These are phyloP conservation scores for Diaporthe citriasiana DNA, from an alignment of 2,329 filamentous ascomycete species.

Conservation along the genomic window DNA sequence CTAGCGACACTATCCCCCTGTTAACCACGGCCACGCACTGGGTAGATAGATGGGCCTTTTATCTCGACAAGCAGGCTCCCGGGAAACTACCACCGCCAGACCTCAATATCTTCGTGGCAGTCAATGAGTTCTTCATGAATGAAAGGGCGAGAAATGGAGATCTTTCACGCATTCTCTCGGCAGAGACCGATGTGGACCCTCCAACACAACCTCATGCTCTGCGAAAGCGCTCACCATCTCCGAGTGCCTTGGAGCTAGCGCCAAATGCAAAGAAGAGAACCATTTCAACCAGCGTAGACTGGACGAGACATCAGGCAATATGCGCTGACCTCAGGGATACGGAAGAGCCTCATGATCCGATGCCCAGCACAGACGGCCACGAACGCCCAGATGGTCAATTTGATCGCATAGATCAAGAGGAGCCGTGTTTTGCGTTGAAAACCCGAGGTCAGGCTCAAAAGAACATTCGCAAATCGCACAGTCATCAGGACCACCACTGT, in stretches of 20 bases:
- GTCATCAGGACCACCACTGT: no score
- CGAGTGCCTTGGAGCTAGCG: neutral
- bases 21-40: neutral
- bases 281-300: neutral
- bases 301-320: neutral
- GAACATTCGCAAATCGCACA: neutral
- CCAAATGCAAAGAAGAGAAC: slow-evolving; percentile 26
- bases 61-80: neutral
- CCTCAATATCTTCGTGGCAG: neutral
- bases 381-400: neutral
- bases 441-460: slow-evolving; percentile 5
- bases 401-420: neutral
- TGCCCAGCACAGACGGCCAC: neutral
- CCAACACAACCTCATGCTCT: neutral
- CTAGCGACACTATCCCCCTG: no score
- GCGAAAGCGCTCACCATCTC: slow-evolving; percentile 35
- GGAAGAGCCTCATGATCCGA: neutral
- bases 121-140: neutral
- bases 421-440: neutral
- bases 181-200: neutral
- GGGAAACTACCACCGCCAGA: neutral
- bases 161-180: slow-evolving; percentile 6
- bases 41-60: slow-evolving; percentile 4
- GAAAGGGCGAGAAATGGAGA: neutral
- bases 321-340: neutral